A percentile compares a stretch with the other conserved stretches of the same genome.
Conservation (phyloP, 371 early-diverging fungal genomes). For the Rhizomucor miehei region DNA sequence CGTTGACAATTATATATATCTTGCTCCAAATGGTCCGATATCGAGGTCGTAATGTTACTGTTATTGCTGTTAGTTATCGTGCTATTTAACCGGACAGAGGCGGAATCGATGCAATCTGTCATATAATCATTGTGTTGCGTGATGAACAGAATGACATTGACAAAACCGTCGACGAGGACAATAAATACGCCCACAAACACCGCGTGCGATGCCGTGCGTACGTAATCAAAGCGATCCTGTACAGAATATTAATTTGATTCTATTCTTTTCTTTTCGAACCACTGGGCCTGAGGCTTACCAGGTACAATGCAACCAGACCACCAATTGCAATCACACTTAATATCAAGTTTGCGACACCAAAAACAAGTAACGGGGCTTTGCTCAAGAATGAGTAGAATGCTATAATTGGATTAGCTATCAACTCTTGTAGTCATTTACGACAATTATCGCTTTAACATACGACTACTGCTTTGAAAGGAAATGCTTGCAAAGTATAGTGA, state of each 20-base stretch:
- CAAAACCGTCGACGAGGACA: conserved; percentile 16
- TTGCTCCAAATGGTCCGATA: background rate
- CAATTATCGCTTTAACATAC: conserved; percentile 7
- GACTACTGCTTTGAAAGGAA: conserved; percentile 20
- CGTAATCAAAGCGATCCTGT: conserved; percentile 11
- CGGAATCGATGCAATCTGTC: conserved; percentile 12
- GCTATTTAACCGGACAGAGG: conserved; percentile 1
- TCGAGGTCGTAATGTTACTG: background rate
- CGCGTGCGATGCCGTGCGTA: background rate
- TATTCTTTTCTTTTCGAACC: background rate
- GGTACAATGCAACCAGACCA: conserved; percentile 10
- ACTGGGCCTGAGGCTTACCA: conserved; percentile 8
- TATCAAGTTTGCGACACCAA: conserved; percentile 15
- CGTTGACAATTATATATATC: conserved; percentile 24
- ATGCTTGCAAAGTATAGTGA: conserved; percentile 19
- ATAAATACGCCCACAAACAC: conserved; percentile 10
- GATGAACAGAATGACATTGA: conserved; percentile 21
- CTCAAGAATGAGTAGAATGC: conserved; percentile 21
- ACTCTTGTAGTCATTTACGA: background rate
- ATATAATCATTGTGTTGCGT: conserved; percentile 10
- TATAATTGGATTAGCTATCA: background rate
- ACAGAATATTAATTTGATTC: background rate
- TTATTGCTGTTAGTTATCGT: conserved; percentile 1
- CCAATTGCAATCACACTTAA: conserved; percentile 9
- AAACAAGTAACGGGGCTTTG: conserved; percentile 12